These are phyloP conservation scores for Plasmodium chabaudi DNA, from an alignment of 169 alveolate genomes.

Conservation along the genomic window DNA sequence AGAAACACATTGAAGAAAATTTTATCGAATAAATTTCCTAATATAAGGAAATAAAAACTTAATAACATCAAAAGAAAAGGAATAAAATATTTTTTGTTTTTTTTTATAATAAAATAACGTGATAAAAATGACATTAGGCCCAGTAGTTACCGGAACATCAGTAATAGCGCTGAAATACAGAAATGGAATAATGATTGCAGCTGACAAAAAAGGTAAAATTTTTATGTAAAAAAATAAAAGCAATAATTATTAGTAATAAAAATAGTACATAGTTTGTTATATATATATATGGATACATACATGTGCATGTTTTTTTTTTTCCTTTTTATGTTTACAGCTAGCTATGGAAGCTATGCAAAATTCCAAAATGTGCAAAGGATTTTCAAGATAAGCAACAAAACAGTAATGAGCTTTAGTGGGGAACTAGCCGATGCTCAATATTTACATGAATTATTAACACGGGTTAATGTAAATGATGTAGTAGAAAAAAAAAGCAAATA, in stretches of 20 bases:
- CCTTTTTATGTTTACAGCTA: constrained; percentile 18
- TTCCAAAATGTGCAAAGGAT: constrained; percentile 70
- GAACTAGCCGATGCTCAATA: constrained; percentile 75
- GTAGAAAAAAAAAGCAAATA: constrained; percentile 42
- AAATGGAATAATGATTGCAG: constrained; percentile 87
- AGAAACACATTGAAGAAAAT: too few species aligned
- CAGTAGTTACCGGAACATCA: constrained; percentile 85
- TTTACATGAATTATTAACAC: constrained; percentile 39
- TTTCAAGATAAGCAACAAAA: constrained; percentile 69
- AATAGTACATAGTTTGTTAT: neutral
- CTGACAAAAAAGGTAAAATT: constrained; percentile 79
- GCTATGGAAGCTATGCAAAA: constrained; percentile 76
- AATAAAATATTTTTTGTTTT: too few species aligned
- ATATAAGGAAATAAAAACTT: too few species aligned
- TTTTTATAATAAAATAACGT: too few species aligned
- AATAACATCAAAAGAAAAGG: neutral
- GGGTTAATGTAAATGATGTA: constrained; percentile 55
- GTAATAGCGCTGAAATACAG: constrained; percentile 84
- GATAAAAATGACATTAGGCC: constrained; percentile 55
- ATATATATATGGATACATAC: neutral
- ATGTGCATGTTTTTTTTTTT: neutral
- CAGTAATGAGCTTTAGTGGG: constrained; percentile 76
- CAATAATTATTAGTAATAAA: neutral
- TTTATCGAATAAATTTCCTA: too few species aligned
- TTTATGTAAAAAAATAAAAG: neutral